Conservation (phyloP, 2,329 filamentous ascomycete genomes). For the Pyrenophora tritici-repentis region DNA sequence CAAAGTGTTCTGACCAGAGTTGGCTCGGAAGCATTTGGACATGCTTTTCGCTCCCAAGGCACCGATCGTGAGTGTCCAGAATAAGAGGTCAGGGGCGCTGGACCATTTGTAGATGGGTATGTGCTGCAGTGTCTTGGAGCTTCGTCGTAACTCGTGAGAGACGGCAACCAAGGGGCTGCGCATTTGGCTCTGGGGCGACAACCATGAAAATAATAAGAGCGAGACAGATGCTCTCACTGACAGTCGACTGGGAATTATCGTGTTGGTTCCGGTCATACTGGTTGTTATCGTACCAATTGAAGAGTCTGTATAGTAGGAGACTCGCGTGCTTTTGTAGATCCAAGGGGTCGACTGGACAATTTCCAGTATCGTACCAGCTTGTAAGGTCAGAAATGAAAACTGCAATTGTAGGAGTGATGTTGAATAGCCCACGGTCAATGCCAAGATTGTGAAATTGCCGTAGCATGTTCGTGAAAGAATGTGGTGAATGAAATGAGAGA, state of each 20-base stretch:
- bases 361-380: slow-evolving; percentile 25
- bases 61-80: slow-evolving; percentile 41
- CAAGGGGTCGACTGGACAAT: slow-evolving; percentile 27
- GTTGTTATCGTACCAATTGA: slow-evolving; percentile 30
- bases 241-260: slow-evolving; percentile 12
- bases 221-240: slow-evolving; percentile 36
- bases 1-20: slow-evolving; percentile 3
- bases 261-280: slow-evolving; percentile 4
- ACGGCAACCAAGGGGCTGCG: slow-evolving; percentile 17
- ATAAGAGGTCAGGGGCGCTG: slow-evolving; percentile 26
- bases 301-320: slow-evolving; percentile 33
- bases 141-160: slow-evolving; percentile 29
- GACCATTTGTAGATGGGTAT: slow-evolving; percentile 25
- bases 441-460: slow-evolving; percentile 27
- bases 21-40: slow-evolving; percentile 1
- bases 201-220: slow-evolving; percentile 34
- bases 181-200: slow-evolving; percentile 27
- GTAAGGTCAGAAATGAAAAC: slow-evolving; percentile 29
- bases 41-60: slow-evolving; percentile 27
- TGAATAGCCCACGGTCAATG: slow-evolving; percentile 21
- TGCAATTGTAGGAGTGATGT: slow-evolving; percentile 25
- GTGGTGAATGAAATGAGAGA: slow-evolving; percentile 17
- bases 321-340: slow-evolving; percentile 40
- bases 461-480: slow-evolving; percentile 19
- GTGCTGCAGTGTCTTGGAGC: slow-evolving; percentile 25